phyloP scores from a whole-genome alignment of 805 yeast genomes.

The Isabelozyma gotoi region DNA sequence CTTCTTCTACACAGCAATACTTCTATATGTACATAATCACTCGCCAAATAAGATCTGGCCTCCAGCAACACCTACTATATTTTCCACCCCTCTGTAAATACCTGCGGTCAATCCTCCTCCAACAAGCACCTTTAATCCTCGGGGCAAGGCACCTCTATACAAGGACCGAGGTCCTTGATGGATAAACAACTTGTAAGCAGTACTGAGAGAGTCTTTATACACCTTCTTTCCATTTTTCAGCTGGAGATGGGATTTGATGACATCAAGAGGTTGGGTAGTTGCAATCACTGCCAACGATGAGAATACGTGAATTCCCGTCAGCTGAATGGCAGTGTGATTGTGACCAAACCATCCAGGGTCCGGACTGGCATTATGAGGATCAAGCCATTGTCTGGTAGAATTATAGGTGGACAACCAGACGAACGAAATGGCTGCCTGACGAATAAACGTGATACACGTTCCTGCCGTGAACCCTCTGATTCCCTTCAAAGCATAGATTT shows the following conservation, averaged over 20 bases:
- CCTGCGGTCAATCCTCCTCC: slow-evolving; percentile 44
- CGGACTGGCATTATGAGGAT: slow-evolving; percentile 42
- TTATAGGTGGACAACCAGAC: slow-evolving; percentile 85
- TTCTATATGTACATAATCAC: neutral
- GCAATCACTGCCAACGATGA: slow-evolving; percentile 74
- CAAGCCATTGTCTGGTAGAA: slow-evolving; percentile 66
- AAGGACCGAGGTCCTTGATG: slow-evolving; percentile 31
- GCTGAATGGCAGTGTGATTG: slow-evolving; percentile 37
- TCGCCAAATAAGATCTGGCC: slow-evolving; percentile 31
- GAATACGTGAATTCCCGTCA: slow-evolving; percentile 53
- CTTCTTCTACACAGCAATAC: too few relatives aligned
- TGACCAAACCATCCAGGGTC: slow-evolving; percentile 46
- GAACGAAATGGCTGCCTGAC: slow-evolving; percentile 78
- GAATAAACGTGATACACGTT: slow-evolving; percentile 70
- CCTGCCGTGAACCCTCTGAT: slow-evolving; percentile 80
- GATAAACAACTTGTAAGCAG: slow-evolving; percentile 32
- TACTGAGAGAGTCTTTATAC: slow-evolving; percentile 61
- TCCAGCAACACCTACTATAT: slow-evolving; percentile 26
- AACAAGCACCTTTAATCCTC: slow-evolving; percentile 38
- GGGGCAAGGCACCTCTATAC: slow-evolving; percentile 37
- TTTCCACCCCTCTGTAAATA: slow-evolving; percentile 35
- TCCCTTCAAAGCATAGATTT: slow-evolving; percentile 74
- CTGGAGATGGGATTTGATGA: slow-evolving; percentile 84
- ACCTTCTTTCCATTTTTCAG: slow-evolving; percentile 60
- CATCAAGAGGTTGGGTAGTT: slow-evolving; percentile 86